Conservation (phyloP, 2,329 filamentous ascomycete genomes). For the Colletotrichum lentis region DNA sequence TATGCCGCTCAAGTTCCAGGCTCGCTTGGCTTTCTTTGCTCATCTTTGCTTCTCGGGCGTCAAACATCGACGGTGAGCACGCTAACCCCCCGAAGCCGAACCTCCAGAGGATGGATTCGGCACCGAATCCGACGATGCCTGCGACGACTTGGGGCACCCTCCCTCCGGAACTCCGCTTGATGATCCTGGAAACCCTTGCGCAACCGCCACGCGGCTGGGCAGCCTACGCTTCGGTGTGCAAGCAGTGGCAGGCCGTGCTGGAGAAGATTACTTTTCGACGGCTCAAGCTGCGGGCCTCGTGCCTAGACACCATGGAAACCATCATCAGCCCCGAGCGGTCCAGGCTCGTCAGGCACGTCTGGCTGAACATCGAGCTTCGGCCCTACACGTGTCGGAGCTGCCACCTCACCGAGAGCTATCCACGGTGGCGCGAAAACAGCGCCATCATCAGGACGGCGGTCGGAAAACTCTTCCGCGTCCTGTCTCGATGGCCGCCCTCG, state of each 20-base stretch:
- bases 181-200: not conserved
- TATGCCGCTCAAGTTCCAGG: no score
- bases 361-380: conserved; percentile 44
- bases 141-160: not conserved
- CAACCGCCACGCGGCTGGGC: conserved; percentile 42
- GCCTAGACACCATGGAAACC: conserved; percentile 41
- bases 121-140: no score
- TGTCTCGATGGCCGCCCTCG: conserved; percentile 44
- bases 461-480: conserved; percentile 45
- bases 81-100: no score
- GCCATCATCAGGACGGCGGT: conserved; percentile 40
- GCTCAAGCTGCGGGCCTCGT: conserved; percentile 42
- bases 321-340: conserved; percentile 37
- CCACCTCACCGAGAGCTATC: conserved; percentile 1
- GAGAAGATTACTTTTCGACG: conserved; percentile 44
- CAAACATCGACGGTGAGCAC: no score
- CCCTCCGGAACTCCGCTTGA: not conserved
- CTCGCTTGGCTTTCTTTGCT: no score
- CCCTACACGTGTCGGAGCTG: conserved; percentile 41
- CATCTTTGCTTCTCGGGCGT: no score
- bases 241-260: conserved; percentile 47
- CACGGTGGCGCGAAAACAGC: not conserved
- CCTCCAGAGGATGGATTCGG: no score
- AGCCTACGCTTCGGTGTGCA: conserved; percentile 47
- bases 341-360: conserved; percentile 44